Evolutionary conservation across 2,329 filamentous ascomycete genomes (phyloP).

Genomic region (Apiospora sp.): DNA sequence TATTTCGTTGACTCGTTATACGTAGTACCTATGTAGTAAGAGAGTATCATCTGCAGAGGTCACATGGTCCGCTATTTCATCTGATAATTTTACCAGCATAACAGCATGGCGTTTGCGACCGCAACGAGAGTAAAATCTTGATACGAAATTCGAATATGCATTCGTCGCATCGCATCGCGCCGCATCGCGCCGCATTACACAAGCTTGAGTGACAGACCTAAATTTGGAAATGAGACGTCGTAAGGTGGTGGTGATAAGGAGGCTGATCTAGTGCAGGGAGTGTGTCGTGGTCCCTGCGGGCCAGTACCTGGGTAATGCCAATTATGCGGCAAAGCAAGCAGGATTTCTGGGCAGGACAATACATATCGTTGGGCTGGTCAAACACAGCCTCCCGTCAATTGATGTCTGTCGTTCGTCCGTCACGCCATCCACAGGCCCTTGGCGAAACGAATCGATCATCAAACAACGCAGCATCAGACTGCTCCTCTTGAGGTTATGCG

Average conservation of each 20-base stretch:
- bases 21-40: background rate
- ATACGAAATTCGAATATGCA: background rate
- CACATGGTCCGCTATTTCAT: background rate
- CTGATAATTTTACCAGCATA: background rate
- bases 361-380: background rate
- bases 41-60: background rate
- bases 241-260: constrained; percentile 10
- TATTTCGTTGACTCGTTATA: background rate
- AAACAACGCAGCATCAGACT: background rate
- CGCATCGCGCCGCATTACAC: background rate
- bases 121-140: background rate
- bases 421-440: background rate
- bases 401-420: background rate
- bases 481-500: background rate
- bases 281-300: background rate
- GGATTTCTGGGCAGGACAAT: background rate
- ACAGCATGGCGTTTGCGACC: background rate
- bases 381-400: constrained; percentile 6
- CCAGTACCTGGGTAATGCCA: constrained; percentile 1
- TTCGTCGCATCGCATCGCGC: background rate
- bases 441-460: background rate
- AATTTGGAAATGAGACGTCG: constrained; percentile 16
- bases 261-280: constrained; percentile 7
- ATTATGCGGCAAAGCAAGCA: background rate
- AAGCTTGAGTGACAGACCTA: background rate